Base-by-base conservation (phyloP, 306 rosid genomes). In the Cucurbita argyrosperma region DNA sequence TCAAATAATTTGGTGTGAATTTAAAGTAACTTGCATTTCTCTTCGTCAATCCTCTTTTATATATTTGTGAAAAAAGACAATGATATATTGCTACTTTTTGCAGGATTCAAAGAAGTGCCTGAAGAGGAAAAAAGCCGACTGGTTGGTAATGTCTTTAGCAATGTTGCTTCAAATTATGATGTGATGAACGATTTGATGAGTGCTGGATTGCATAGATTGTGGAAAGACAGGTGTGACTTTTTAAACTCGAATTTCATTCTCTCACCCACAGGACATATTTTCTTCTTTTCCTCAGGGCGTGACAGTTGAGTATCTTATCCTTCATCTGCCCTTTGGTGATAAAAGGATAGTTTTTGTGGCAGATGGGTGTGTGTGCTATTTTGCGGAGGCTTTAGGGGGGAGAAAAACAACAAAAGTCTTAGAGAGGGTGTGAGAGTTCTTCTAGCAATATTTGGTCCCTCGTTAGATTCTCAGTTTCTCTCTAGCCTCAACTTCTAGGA, bases 171-270 rank as follows among this genome's bases (percentile, higher is more conserved):
- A n/a, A 91, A 55, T 62, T 91, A 91, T 26, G 99, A 94, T 80
- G 56, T 85, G 61, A 94, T 94, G 99, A 94, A 94, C 72, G 99
- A 94, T 83, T 76, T 91, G 52, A 94, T 91, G 99, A 94, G 96
- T 80, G 92, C 75, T 68, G 99, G 99, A 65, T 82, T 94, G 71
- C 99, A 94, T 63, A 87, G 99, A 86, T 75, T 94, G 78, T 94
- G 99, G 99, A 94, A 94, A 84, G 99, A 94, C 40, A 94, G 92
- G 99, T 91, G 77, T 30, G 57, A 35, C 56, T 59, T 4, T 67
- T 43, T 14, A 40, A 55, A 40, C 38, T 58, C 13, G 77, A 3
- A 15, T 56, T 58, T 80, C 18, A 10, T 71, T 39, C 38, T 12
- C 59, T 39, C 35, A 16, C 39, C 16, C 18, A 23, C 2, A 8